These are phyloP conservation scores for Solioccasus polychromus DNA, from an alignment of 768 basidiomycete genomes.

Conservation along the genomic window DNA sequence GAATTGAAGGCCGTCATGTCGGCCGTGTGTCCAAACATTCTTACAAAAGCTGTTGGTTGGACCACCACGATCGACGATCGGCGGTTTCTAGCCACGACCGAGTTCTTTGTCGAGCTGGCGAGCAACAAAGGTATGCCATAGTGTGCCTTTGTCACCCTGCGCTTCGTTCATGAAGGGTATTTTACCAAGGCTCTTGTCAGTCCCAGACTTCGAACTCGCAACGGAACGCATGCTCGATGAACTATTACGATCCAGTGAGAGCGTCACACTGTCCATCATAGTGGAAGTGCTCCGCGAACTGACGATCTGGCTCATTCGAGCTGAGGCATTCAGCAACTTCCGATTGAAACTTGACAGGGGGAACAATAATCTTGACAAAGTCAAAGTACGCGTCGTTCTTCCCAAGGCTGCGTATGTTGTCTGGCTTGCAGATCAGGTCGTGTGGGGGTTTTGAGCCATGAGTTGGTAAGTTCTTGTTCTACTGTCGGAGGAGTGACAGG, in stretches of 20 bases:
- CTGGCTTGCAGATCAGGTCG: conserved; percentile 17
- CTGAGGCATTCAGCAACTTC: conserved; percentile 22
- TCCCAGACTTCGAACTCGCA: neutral
- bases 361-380: conserved; percentile 4
- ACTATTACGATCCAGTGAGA: neutral
- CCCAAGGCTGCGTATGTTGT: conserved; percentile 4
- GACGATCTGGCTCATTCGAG: conserved; percentile 20
- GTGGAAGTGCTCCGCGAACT: conserved; percentile 9
- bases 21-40: neutral
- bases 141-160: neutral
- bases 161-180: neutral
- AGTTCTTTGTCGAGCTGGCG: conserved; percentile 17
- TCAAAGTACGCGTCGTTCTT: conserved; percentile 24
- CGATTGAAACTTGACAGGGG: conserved; percentile 15
- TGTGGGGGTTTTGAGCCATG: conserved; percentile 12
- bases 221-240: conserved; percentile 8
- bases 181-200: neutral
- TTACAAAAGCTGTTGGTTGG: conserved; percentile 11
- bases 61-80: conserved; percentile 11
- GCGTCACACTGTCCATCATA: no score
- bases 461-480: no score
- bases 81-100: conserved; percentile 5
- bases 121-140: neutral
- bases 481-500: no score
- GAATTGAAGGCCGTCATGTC: conserved; percentile 9